These are phyloP conservation scores for Volvox africanus DNA, from an alignment of 139 green algal species.

Conservation along the genomic window DNA sequence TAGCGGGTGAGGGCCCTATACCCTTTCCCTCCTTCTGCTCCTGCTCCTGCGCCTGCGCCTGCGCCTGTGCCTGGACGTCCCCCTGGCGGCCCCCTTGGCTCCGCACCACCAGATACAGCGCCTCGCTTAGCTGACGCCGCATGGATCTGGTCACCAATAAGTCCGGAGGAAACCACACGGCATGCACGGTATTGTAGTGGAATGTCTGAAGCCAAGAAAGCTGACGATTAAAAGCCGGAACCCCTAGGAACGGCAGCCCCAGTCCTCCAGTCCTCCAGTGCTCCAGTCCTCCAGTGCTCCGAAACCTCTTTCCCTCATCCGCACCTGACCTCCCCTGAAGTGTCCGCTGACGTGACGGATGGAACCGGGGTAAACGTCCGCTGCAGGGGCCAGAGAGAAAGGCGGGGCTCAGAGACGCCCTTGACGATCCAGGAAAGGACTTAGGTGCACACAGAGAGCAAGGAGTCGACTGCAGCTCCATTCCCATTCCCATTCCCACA, in stretches of 20 bases:
- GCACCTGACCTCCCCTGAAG: constrained; percentile 4
- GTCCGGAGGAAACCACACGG: too few relatives aligned
- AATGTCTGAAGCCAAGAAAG: too few relatives aligned
- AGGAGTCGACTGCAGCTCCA: too few relatives aligned
- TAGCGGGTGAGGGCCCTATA: neutral
- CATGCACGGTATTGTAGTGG: too few relatives aligned
- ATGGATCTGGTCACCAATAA: constrained; percentile 38
- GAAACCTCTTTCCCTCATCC: neutral
- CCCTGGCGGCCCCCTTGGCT: neutral
- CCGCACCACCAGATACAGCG: constrained; percentile 57
- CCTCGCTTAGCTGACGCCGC: constrained; percentile 34
- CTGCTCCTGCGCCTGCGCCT: neutral
- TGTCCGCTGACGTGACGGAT: constrained; percentile 17
- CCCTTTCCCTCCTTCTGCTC: neutral
- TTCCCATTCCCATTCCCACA: too few relatives aligned
- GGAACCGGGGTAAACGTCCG: constrained; percentile 40
- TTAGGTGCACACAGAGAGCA: too few relatives aligned
- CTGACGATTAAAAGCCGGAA: too few relatives aligned
- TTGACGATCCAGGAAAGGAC: too few relatives aligned
- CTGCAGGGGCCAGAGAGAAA: neutral
- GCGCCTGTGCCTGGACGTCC: neutral
- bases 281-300: too few relatives aligned
- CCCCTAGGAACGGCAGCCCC: too few relatives aligned
- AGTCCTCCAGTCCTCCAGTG: too few relatives aligned
- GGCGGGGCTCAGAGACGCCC: too few relatives aligned